Percentiles rank a stretch among this genome's conserved stretches.
These are phyloP conservation scores for Coccomyxa subellipsoidea DNA, from an alignment of 163 green algal species.

Conservation along the genomic window DNA sequence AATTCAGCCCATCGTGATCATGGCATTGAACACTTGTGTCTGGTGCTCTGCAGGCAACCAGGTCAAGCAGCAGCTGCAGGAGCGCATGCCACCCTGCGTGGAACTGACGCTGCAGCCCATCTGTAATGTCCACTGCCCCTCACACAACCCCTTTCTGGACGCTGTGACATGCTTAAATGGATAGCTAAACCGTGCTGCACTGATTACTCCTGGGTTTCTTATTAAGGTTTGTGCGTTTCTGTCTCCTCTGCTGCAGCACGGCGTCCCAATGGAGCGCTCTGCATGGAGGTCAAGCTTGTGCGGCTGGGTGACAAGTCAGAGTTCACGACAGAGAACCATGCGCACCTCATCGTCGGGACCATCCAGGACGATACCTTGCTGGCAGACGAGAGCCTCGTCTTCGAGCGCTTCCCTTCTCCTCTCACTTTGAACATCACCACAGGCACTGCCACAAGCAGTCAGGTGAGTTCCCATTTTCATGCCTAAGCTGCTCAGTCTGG, in stretches of 20 bases:
- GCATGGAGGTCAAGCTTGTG: neutral
- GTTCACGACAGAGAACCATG: conserved; percentile 16
- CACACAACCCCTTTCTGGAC: no score
- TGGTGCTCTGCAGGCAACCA: conserved; percentile 35
- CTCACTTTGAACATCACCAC: conserved; percentile 15
- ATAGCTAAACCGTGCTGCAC: no score
- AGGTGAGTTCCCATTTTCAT: neutral
- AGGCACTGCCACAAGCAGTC: neutral
- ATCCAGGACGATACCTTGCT: conserved; percentile 57
- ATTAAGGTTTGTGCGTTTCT: no score
- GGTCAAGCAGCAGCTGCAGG: conserved; percentile 45
- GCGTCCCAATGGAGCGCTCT: neutral
- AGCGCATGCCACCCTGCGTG: conserved; percentile 29
- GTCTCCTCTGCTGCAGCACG: conserved; percentile 11
- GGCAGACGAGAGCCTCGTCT: conserved; percentile 34
- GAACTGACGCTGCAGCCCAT: neutral
- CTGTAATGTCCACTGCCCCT: neutral
- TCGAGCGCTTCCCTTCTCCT: conserved; percentile 63
- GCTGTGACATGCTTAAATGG: no score
- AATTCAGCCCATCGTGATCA: no score
- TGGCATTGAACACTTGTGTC: no score
- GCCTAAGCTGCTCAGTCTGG: no score
- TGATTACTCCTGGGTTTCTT: no score
- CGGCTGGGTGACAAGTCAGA: neutral
- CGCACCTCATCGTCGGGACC: conserved; percentile 50